phyloP scores from a whole-genome alignment of 352 stramenopile species.

The Phytophthora pseudosyringae region DNA sequence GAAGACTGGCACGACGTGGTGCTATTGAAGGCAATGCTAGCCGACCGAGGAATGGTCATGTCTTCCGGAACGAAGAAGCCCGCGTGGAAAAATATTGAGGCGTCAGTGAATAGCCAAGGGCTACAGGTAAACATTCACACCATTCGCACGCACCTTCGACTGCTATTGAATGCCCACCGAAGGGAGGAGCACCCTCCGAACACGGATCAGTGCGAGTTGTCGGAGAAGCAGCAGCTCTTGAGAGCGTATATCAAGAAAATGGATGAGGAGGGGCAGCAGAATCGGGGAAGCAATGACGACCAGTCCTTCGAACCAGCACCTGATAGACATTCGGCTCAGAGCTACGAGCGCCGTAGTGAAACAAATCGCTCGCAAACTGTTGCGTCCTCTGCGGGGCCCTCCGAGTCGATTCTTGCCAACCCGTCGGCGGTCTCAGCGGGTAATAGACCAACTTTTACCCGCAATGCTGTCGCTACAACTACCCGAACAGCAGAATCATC shows the following conservation, averaged over 20 bases:
- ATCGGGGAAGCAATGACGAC: neutral
- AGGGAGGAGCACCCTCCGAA: conserved; percentile 3
- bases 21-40: conserved; percentile 24
- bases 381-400: neutral
- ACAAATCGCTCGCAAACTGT: neutral
- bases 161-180: conserved; percentile 17
- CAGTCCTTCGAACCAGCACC: conserved; percentile 7
- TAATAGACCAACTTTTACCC: neutral
- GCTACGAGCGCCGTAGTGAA: neutral
- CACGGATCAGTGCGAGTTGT: neutral
- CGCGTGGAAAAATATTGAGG: conserved; percentile 23
- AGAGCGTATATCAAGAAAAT: conserved; percentile 22
- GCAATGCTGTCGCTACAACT: too few species aligned
- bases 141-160: conserved; percentile 19
- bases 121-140: conserved; percentile 21
- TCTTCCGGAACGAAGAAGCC: conserved; percentile 10
- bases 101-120: conserved; percentile 21
- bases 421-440: neutral
- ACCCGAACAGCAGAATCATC: neutral
- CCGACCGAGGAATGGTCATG: conserved; percentile 1
- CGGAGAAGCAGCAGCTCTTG: conserved; percentile 26
- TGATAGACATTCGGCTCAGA: neutral
- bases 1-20: conserved; percentile 25
- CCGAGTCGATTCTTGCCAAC: neutral
- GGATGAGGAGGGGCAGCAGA: conserved; percentile 10